Percentiles rank a stretch among this genome's conserved stretches.
phyloP scores from a whole-genome alignment of 495 filamentous ascomycete genomes.

The Penicillium roqueforti region DNA sequence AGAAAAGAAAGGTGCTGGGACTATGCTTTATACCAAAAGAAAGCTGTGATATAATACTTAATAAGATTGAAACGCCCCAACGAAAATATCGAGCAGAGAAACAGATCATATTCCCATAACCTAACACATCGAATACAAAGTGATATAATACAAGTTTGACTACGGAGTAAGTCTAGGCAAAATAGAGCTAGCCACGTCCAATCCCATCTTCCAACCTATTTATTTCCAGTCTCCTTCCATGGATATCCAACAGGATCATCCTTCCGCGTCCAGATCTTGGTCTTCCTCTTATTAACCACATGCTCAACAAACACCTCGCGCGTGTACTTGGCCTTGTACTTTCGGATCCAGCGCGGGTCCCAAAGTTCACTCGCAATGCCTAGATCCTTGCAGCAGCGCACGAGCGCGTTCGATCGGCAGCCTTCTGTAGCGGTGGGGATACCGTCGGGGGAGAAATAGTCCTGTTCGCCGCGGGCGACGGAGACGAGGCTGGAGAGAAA shows the following conservation, averaged over 20 bases:
- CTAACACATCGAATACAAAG: not conserved
- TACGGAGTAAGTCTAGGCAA: too few species aligned
- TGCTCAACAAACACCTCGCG: constrained; percentile 82
- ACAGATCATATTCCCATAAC: not conserved
- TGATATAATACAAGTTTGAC: constrained; percentile 1
- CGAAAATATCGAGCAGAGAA: not conserved
- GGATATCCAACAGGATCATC: constrained; percentile 76
- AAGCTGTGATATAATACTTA: not conserved
- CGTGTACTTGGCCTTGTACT: constrained; percentile 61
- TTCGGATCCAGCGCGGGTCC: constrained; percentile 88
- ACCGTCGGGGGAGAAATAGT: constrained; percentile 86
- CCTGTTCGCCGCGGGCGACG: constrained; percentile 89
- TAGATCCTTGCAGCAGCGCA: constrained; percentile 96
- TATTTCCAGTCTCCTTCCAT: constrained; percentile 59
- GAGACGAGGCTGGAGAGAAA: constrained; percentile 66
- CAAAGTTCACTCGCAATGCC: constrained; percentile 93
- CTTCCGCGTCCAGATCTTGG: constrained; percentile 83
- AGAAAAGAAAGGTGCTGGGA: too few species aligned
- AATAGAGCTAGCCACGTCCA: not conserved
- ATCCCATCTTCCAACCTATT: constrained; percentile 18
- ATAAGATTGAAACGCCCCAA: not conserved
- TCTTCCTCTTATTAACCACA: constrained; percentile 76
- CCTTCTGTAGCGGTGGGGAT: constrained; percentile 97
- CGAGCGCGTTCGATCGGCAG: constrained; percentile 93
- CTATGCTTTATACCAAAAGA: not conserved